These are phyloP conservation scores for Ganoderma leucocontextum DNA, from an alignment of 1,284 basidiomycete genomes.

Conservation along the genomic window DNA sequence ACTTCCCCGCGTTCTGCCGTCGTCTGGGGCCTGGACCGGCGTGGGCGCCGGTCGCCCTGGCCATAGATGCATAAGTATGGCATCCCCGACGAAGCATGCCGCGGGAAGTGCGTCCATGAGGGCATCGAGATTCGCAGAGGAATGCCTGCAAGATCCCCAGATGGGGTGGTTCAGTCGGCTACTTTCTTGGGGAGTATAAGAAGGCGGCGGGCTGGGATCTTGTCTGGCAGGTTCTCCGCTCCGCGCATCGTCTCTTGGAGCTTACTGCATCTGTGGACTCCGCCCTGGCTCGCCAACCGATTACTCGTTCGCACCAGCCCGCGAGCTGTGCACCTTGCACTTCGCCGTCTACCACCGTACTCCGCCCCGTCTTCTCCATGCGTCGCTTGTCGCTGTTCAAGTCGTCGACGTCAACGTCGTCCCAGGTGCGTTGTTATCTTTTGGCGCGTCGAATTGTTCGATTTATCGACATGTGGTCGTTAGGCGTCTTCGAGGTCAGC, in stretches of 20 bases:
- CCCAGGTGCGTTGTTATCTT: conserved; percentile 17
- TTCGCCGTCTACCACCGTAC: background rate
- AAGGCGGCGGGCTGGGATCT: background rate
- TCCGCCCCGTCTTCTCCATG: conserved; percentile 11
- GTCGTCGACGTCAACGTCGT: conserved; percentile 24
- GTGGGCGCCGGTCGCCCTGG: conserved; percentile 18
- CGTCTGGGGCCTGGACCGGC: background rate
- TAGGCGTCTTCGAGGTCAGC: conserved; percentile 23
- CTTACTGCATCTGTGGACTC: background rate
- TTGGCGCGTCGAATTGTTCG: background rate
- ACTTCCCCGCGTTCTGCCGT: background rate
- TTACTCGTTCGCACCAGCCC: background rate
- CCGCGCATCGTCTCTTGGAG: background rate
- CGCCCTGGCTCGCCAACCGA: background rate
- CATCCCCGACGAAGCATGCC: background rate
- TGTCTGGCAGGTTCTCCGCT: conserved; percentile 7
- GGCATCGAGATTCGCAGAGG: conserved; percentile 9
- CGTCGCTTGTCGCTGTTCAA: conserved; percentile 30
- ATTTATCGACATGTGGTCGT: background rate
- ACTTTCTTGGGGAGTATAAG: conserved; percentile 23
- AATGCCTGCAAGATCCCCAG: conserved; percentile 11
- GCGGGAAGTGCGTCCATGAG: background rate
- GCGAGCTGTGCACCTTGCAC: background rate
- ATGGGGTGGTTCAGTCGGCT: conserved; percentile 19
- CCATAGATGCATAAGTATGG: conserved; percentile 17